Evolutionary conservation across 805 yeast genomes (phyloP), one percentile per base, ranked within the genome.

Genomic region (Candida khao-thaluensis): DNA sequence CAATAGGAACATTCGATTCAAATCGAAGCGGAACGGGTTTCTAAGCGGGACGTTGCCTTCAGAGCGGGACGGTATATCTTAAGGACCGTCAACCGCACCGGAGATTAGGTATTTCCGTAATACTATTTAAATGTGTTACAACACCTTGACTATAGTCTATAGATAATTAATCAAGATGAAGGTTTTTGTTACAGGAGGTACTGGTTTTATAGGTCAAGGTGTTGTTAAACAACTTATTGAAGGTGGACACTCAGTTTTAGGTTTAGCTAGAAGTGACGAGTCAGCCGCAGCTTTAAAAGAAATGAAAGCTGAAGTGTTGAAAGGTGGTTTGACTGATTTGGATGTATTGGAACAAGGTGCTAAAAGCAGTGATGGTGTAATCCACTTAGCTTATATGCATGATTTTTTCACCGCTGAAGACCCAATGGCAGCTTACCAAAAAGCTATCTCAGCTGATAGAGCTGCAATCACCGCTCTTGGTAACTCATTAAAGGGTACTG

Each of bases 351-450:
- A 39, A 17, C 43, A 55, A 32, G 60, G 50, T 4, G 59, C 65
- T 8, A 17, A 38, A 6, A 51, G 49, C 30, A 36, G 59, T 7
- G 74, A 69, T 38, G 72, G 59, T 8, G 60, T 62, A 10, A 34
- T 65, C n/a, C 72, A 67, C 38, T 41, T 63, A 27, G 74, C 60
- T 1, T 67, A 58, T 43, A 44, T 51, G 17, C 64, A 61, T 41
- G 64, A 64, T 37, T 61, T 58, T 36, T 14, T 41, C 5, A 45
- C 53, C 8, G 16, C 17, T 17, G 22, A 16, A 7, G 35, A 21
- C 9, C 15, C 22, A 5, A 70, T 64, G 5, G 63, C 57, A 8
- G 43, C 38, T 12, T 12, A 10, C 15, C 17, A 10, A 9, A 9
- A 18, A n/a, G 35, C 34, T 6, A 18, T 17, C n/a, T 16, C 18